Evolutionary conservation across 768 basidiomycete species (phyloP).

Genomic region (Boletus rubropictus): DNA sequence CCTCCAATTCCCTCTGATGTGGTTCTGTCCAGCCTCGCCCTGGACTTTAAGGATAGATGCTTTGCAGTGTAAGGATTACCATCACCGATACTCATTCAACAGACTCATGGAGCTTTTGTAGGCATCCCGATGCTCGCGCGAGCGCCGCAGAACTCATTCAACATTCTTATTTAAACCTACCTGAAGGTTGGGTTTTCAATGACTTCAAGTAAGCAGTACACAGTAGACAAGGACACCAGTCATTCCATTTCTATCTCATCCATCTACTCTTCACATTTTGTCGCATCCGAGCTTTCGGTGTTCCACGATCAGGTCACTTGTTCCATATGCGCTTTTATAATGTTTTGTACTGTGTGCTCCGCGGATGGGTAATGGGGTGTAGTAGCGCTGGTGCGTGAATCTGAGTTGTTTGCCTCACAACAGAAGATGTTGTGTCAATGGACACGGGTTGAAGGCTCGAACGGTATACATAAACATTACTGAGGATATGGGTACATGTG

Average conservation of each 20-base stretch:
- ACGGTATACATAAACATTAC: background rate
- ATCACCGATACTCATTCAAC: background rate
- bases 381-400: conserved; percentile 32
- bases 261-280: conserved; percentile 25
- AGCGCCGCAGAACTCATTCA: conserved; percentile 70
- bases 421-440: background rate
- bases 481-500: background rate
- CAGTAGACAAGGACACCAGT: conserved; percentile 13
- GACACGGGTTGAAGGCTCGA: background rate
- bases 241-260: conserved; percentile 20
- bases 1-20: conserved; percentile 90
- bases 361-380: conserved; percentile 24
- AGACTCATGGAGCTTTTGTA: conserved; percentile 24
- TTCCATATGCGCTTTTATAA: conserved; percentile 33
- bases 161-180: conserved; percentile 73
- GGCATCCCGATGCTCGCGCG: conserved; percentile 81
- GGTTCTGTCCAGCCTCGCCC: conserved; percentile 63
- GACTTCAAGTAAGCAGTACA: conserved; percentile 34
- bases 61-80: conserved; percentile 69
- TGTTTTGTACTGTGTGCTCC: conserved; percentile 24
- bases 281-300: conserved; percentile 16
- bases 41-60: conserved; percentile 84
- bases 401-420: conserved; percentile 4
- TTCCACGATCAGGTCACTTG: conserved; percentile 17
- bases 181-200: conserved; percentile 70